These are phyloP conservation scores for Theileria parva DNA, from an alignment of 169 alveolate species.

Conservation along the genomic window DNA sequence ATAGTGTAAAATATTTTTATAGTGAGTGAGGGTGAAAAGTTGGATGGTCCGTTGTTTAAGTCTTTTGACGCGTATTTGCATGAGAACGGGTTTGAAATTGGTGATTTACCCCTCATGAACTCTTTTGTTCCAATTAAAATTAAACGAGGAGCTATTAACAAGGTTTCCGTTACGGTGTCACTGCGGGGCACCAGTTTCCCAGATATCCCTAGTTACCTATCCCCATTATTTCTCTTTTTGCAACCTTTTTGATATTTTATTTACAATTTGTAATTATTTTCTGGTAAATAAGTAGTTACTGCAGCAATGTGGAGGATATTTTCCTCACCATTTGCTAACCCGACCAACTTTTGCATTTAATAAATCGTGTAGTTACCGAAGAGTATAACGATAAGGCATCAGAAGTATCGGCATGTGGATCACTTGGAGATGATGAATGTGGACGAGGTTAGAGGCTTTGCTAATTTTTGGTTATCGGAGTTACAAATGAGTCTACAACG, in stretches of 20 bases:
- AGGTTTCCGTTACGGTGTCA: conserved; percentile 44
- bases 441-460: conserved; percentile 90
- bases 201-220: background rate
- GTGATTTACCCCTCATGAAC: conserved; percentile 77
- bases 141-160: conserved; percentile 73
- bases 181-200: no score
- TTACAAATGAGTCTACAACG: conserved; percentile 89
- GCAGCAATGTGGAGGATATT: no score
- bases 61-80: conserved; percentile 81
- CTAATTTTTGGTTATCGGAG: conserved; percentile 88
- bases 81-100: conserved; percentile 72
- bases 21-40: background rate
- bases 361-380: conserved; percentile 85
- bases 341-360: background rate
- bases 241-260: no score
- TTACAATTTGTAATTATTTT: no score
- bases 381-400: conserved; percentile 93
- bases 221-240: no score
- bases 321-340: no score
- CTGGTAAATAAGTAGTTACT: no score
- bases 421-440: conserved; percentile 94
- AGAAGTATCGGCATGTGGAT: conserved; percentile 96
- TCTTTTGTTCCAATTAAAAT: conserved; percentile 67
- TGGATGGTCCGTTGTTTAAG: conserved; percentile 69
- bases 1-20: background rate